Conservation (phyloP, 2,329 filamentous ascomycete genomes). For the Exophiala xenobiotica region DNA sequence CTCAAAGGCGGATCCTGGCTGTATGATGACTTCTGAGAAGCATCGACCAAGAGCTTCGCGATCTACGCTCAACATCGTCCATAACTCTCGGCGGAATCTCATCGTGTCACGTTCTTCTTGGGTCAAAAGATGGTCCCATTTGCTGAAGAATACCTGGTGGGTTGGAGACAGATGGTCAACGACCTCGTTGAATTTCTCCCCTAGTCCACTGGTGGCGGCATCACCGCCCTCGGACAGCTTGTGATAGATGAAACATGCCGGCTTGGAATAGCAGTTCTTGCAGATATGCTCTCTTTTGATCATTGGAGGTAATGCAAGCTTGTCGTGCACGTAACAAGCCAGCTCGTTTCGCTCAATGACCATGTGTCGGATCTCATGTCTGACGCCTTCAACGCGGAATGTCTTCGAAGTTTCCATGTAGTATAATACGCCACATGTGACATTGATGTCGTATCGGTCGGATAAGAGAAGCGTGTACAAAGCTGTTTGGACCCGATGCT, state of each 20-base stretch:
- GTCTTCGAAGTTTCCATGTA: conserved; percentile 91
- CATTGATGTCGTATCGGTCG: conserved; percentile 88
- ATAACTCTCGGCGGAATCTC: conserved; percentile 83
- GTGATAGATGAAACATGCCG: conserved; percentile 89
- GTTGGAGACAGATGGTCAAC: conserved; percentile 72
- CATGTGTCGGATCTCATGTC: conserved; percentile 91
- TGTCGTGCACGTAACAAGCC: conserved; percentile 78
- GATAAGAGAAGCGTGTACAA: conserved; percentile 90
- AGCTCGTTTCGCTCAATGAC: conserved; percentile 92
- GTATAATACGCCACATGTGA: conserved; percentile 87
- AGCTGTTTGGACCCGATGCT: conserved; percentile 89
- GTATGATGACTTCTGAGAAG: conserved; percentile 82
- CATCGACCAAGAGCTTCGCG: conserved; percentile 86
- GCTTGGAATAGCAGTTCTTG: conserved; percentile 84
- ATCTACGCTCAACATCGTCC: conserved; percentile 91
- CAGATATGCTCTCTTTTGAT: conserved; percentile 79
- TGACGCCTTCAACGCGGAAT: conserved; percentile 77
- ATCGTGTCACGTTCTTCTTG: conserved; percentile 91
- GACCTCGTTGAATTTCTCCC: conserved; percentile 76
- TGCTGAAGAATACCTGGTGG: conserved; percentile 83
- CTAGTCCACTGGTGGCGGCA: conserved; percentile 76
- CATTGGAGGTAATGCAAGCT: conserved; percentile 81
- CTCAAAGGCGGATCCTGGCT: conserved; percentile 71
- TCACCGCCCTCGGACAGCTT: conserved; percentile 82
- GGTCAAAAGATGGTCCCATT: conserved; percentile 90